These are phyloP conservation scores for Conringia planisiliqua DNA, from an alignment of 345 rosid genomes.

Conservation along the genomic window DNA sequence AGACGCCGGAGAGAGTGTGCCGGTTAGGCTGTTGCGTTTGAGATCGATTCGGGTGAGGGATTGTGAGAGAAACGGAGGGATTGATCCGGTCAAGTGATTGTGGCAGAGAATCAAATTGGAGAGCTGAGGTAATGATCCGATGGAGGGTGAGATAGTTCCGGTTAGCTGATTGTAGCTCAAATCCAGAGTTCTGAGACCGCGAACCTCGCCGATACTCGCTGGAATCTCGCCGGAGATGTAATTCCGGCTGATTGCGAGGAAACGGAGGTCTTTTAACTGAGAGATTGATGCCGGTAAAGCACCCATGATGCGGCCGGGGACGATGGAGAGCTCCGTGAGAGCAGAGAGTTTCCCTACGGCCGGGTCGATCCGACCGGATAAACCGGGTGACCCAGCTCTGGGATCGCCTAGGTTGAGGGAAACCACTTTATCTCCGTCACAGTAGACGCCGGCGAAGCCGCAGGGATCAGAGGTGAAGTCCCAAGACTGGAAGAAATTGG, in stretches of 20 bases:
- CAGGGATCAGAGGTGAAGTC: conserved; percentile 98
- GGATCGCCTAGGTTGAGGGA: conserved; percentile 91
- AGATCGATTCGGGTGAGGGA: conserved; percentile 72
- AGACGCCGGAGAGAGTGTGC: conserved; percentile 51
- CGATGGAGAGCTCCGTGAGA: conserved; percentile 67
- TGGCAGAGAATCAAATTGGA: conserved; percentile 76
- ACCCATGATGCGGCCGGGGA: conserved; percentile 83
- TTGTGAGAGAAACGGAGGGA: conserved; percentile 68
- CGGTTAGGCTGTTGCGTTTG: conserved; percentile 75
- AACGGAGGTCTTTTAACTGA: conserved; percentile 56
- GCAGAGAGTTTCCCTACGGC: conserved; percentile 78
- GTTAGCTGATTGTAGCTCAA: conserved; percentile 85
- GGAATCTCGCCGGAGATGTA: conserved; percentile 73
- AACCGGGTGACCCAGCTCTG: conserved; percentile 81
- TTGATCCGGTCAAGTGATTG: conserved; percentile 76
- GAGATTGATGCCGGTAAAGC: conserved; percentile 64
- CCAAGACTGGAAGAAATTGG: conserved; percentile 84
- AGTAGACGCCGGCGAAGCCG: conserved; percentile 83
- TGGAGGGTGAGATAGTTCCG: conserved; percentile 53
- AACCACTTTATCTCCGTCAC: conserved; percentile 59
- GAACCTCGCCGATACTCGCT: conserved; percentile 55
- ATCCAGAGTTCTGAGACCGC: conserved; percentile 71
- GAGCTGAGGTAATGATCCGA: conserved; percentile 67
- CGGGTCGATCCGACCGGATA: conserved; percentile 66
- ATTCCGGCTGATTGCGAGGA: conserved; percentile 74